Evolutionary conservation across 129 eudicot species (phyloP), one percentile per base, ranked within the genome.

Genomic region (Flaveria trinervia): DNA sequence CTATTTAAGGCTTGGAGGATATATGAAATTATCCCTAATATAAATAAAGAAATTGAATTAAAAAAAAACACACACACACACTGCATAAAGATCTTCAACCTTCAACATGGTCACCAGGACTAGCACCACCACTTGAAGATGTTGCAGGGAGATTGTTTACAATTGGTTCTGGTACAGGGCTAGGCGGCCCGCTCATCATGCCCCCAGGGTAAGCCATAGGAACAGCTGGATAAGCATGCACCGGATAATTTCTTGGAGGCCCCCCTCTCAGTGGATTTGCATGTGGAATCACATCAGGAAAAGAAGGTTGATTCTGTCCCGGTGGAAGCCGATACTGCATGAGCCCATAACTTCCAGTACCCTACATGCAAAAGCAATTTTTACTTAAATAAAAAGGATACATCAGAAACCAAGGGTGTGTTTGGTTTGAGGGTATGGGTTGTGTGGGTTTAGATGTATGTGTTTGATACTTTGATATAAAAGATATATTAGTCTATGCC

Each of bases 281-380:
- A 51, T 77, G 81, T 72, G 90, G 85, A 55, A 80, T 68, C 67
- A 75, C 55, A 77, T 85, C 89, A 26, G 84, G 90, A 36, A 60
- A 90, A 15, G 95, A 81, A 13, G 78, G 84, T 69, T 89, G 98
- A 83, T 82, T 89, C 82, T 89, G 99, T 77, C 86, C 73, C 14
- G 85, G 86, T 18, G 93, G 96, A 57, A 86, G 67, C 65, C 92
- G 89, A 79, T 95, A 95, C 56, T 66, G 97, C 90, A 95, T 70
- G 77, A 89, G 83, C 55, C 97, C 98, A 46, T 89, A 95, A 81
- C 89, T 71, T 77, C 99, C 96, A 23, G 96, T 83, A 80, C 86
- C 90, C 97, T 91, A 83, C 80, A 83, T 61, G 74, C 77, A 77
- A 68, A 81, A 78, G 57, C 75, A 81, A 20, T 26, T 75, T 55